Evolutionary conservation across 129 eudicot species (phyloP).

Genomic region (Lactuca saligna): DNA sequence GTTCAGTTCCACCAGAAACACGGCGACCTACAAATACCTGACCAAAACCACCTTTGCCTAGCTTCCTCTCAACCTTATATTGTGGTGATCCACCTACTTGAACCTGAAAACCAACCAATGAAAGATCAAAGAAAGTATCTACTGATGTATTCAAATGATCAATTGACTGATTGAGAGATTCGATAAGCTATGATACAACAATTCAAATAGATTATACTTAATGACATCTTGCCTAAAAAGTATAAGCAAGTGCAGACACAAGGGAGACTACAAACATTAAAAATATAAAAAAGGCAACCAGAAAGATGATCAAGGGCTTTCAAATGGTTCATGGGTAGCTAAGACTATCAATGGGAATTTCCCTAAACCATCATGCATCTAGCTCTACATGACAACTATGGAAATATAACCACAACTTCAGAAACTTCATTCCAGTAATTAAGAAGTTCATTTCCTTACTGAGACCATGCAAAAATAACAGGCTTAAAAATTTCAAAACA

Average conservation of each 20-base stretch:
- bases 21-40: conserved; percentile 91
- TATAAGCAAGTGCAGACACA: conserved; percentile 1
- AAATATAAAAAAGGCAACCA: neutral
- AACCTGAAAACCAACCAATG: conserved; percentile 43
- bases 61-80: conserved; percentile 77
- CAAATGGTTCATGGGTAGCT: neutral
- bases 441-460: neutral
- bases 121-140: conserved; percentile 5
- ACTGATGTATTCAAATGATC: conserved; percentile 2
- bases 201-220: neutral
- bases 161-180: neutral
- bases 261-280: neutral
- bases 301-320: neutral
- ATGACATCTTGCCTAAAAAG: neutral
- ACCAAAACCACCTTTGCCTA: conserved; percentile 90
- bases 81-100: conserved; percentile 84
- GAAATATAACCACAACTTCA: neutral
- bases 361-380: conserved; percentile 11
- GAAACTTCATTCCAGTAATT: neutral
- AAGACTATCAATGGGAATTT: neutral
- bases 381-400: neutral
- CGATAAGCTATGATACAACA: neutral
- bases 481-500: neutral
- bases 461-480: conserved; percentile 10
- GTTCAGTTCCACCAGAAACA: conserved; percentile 61